Conservation (phyloP, 345 rosid genomes). For the Kernera saxatilis region DNA sequence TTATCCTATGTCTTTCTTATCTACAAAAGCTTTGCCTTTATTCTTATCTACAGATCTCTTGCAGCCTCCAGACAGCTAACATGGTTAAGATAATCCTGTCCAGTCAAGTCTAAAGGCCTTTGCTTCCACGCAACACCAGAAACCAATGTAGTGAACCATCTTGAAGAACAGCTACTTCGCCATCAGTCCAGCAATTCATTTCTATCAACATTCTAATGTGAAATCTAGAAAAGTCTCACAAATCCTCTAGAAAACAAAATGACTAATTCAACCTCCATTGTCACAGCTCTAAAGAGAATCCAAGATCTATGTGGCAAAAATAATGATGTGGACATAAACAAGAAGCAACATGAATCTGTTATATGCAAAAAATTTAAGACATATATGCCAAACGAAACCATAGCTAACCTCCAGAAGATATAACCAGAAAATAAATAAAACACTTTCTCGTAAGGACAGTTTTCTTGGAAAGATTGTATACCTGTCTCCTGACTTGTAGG, state of each 20-base stretch:
- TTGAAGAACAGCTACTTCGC: constrained; percentile 8
- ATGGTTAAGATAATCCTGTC: constrained; percentile 2
- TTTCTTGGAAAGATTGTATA: constrained; percentile 18
- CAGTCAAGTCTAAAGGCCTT: not conserved
- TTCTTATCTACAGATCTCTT: constrained; percentile 1
- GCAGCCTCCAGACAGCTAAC: constrained; percentile 8
- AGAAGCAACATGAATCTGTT: not conserved
- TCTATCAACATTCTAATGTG: not conserved
- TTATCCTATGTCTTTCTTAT: not conserved
- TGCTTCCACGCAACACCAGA: constrained; percentile 8
- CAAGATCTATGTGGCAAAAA: not conserved
- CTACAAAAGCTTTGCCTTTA: constrained; percentile 1
- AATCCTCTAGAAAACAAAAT: not conserved
- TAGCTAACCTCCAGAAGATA: constrained; percentile 5
- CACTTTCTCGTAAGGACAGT: not conserved
- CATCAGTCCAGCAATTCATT: constrained; percentile 11
- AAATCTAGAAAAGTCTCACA: constrained; percentile 1
- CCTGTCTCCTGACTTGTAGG: constrained; percentile 14
- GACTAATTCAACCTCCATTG: not conserved
- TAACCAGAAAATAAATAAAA: not conserved
- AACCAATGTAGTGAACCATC: constrained; percentile 8
- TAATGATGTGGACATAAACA: not conserved
- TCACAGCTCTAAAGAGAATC: not conserved
- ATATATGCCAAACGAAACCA: constrained; percentile 11
- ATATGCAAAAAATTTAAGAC: not conserved